phyloP scores from a whole-genome alignment of 345 rosid species.

The Toxicodendron radicans region DNA sequence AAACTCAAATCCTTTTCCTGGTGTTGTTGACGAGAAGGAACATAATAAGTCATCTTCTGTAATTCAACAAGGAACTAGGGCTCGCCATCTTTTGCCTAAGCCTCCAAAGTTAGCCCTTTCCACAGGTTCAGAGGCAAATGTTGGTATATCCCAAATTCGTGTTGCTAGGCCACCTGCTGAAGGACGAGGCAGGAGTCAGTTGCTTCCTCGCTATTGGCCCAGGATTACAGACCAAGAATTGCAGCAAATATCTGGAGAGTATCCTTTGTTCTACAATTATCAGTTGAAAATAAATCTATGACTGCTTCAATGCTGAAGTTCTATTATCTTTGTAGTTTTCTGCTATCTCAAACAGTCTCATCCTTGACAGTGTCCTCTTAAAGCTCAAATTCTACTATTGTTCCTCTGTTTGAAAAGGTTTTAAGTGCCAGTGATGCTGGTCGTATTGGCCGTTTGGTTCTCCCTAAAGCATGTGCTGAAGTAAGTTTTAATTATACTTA shows the following conservation, averaged over 20 bases:
- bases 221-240: constrained; percentile 97
- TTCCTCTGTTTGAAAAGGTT: constrained; percentile 97
- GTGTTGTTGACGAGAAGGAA: constrained; percentile 54
- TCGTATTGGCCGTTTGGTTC: constrained; percentile 95
- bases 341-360: constrained; percentile 11
- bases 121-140: constrained; percentile 59
- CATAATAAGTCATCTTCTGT: constrained; percentile 49
- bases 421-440: constrained; percentile 99
- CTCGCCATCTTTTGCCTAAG: constrained; percentile 86
- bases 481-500: constrained; percentile 46
- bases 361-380: constrained; percentile 54
- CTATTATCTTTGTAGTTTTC: constrained; percentile 21
- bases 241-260: constrained; percentile 96
- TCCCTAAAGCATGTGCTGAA: constrained; percentile 99
- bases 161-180: constrained; percentile 97
- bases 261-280: constrained; percentile 45
- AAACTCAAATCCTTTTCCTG: constrained; percentile 48
- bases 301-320: not conserved
- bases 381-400: constrained; percentile 91
- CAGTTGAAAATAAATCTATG: not conserved
- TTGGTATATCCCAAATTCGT: constrained; percentile 78
- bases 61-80: constrained; percentile 59
- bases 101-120: constrained; percentile 75
- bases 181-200: constrained; percentile 92
- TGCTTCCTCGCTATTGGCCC: constrained; percentile 99